These are phyloP conservation scores for Elaeis guineensis DNA, from an alignment of 176 grass and related monocot species.

Conservation along the genomic window DNA sequence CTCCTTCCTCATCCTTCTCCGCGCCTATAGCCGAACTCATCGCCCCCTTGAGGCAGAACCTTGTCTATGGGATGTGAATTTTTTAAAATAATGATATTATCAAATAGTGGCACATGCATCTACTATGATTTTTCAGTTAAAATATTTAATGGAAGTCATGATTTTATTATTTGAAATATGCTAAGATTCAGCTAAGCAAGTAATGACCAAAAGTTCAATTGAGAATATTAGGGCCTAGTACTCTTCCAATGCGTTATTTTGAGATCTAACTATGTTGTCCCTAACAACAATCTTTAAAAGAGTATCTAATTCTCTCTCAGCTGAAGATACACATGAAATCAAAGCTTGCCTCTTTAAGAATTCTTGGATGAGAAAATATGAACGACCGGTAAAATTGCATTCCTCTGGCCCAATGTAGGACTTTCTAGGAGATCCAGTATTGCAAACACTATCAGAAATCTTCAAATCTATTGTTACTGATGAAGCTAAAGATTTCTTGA, in stretches of 20 bases:
- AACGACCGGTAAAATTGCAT: slow-evolving; percentile 23
- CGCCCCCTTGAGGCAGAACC: too few species aligned
- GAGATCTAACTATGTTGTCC: slow-evolving; percentile 8
- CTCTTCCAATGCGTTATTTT: slow-evolving; percentile 4
- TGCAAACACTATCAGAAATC: neutral
- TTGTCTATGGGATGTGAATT: too few species aligned
- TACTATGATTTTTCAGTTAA: too few species aligned
- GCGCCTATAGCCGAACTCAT: too few species aligned
- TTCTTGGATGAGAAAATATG: slow-evolving; percentile 49
- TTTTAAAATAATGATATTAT: too few species aligned
- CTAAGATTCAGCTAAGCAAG: too few species aligned
- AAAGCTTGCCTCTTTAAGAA: slow-evolving; percentile 33
- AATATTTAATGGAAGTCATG: too few species aligned
- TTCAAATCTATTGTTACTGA: neutral
- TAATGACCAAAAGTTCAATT: too few species aligned
- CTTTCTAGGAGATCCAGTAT: neutral
- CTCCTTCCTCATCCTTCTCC: too few species aligned
- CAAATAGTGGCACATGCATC: too few species aligned
- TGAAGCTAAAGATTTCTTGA: neutral
- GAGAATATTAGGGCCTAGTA: too few species aligned
- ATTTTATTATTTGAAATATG: too few species aligned
- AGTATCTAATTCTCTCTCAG: slow-evolving; percentile 27
- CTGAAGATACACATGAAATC: slow-evolving; percentile 33
- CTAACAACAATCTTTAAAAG: slow-evolving; percentile 28
- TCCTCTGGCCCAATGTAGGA: slow-evolving; percentile 1